Evolutionary conservation across 306 rosid species (phyloP), one percentile per base, ranked within the genome.

Genomic region (Rubus idaeus): DNA sequence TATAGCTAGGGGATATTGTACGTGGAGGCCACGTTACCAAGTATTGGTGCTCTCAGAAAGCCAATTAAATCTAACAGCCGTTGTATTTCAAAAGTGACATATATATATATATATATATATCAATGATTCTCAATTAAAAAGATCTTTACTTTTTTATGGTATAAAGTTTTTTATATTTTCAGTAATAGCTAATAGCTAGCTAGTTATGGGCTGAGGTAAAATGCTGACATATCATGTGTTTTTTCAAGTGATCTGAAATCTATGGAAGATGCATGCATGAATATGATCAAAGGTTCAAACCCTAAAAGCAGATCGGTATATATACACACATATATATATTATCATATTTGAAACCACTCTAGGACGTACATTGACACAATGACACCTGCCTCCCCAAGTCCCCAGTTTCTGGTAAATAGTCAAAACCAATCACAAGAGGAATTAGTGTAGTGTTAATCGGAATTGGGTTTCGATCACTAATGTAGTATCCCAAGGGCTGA

Each of bases 341-440:
- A 26, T 16, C 45, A 21, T 42, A 26, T 72, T 77, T 71, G 82
- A 75, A 76, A 75, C 80, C 61, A 52, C 50, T 56, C 67, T 26
- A 26, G 30, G 30, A 26, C 30, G 1, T 26, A n/a, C n/a, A n/a
- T n/a, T n/a, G n/a, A n/a, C n/a, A n/a, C n/a, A n/a, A n/a, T 47
- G 81, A 73, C 64, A 75, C 70, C 60, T 71, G 80, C 65, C 71
- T n/a, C n/a, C n/a, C n/a, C n/a, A n/a, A n/a, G n/a, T 73, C 80
- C 83, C 82, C 77, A 81, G 76, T 50, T 76, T 47, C 78, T 46
- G 77, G 85, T 77, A 47, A 47, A 74, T 62, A 69, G 23, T 70
- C 73, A 53, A 39, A 79, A 37, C 76, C 86, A 82, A 75, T 78
- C 35, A 56, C 69, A 81, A 40, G 64, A 75, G 60, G 46, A 46